phyloP scores from a whole-genome alignment of 1,284 basidiomycete genomes.

The Melampsora abietis-canadensis region DNA sequence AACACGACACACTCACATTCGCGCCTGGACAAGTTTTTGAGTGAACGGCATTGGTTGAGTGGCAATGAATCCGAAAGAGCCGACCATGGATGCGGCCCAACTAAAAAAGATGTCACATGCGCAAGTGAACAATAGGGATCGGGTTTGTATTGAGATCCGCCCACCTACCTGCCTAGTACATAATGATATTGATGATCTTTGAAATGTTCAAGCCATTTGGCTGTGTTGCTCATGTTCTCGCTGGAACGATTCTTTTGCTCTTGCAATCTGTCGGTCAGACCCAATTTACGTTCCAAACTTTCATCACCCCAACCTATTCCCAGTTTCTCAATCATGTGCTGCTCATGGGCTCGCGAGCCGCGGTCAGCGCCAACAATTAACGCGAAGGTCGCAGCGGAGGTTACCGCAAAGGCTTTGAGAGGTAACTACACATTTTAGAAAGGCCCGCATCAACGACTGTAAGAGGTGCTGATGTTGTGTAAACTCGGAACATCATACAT shows the following conservation, averaged over 20 bases:
- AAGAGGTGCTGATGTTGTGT: background rate
- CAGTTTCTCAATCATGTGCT: constrained; percentile 1
- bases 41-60: constrained; percentile 37
- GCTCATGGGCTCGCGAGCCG: constrained; percentile 16
- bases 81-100: constrained; percentile 35
- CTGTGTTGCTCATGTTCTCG: constrained; percentile 16
- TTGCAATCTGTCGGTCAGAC: background rate
- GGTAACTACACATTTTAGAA: constrained; percentile 9
- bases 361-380: constrained; percentile 36
- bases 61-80: constrained; percentile 27
- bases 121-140: background rate
- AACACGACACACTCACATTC: constrained; percentile 16
- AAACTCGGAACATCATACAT: background rate
- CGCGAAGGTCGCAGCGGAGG: constrained; percentile 19
- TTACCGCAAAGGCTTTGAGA: constrained; percentile 31
- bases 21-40: constrained; percentile 33
- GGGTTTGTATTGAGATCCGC: background rate
- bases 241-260: too few species aligned
- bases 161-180: constrained; percentile 22
- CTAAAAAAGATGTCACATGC: background rate
- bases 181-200: constrained; percentile 28
- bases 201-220: constrained; percentile 20
- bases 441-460: background rate
- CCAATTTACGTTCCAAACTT: constrained; percentile 7
- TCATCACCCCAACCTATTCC: constrained; percentile 13